Evolutionary conservation across 73 alveolate genomes (phyloP).

Genomic region (Symbiodinium natans): DNA sequence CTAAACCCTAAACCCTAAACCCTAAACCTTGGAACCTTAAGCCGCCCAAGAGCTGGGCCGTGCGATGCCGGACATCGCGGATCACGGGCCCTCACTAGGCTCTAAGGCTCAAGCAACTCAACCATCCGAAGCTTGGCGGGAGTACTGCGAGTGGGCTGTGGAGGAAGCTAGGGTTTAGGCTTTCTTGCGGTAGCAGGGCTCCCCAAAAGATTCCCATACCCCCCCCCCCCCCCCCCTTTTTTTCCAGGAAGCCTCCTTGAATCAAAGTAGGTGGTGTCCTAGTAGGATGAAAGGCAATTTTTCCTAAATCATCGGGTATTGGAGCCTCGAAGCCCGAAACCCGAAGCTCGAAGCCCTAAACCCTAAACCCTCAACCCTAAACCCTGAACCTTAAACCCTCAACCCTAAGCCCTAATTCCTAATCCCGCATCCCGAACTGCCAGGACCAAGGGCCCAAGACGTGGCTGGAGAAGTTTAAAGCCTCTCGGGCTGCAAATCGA

Average conservation of each 20-base stretch:
- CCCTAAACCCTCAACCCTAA: background rate
- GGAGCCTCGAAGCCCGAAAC: background rate
- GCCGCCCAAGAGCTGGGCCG: too few relatives aligned
- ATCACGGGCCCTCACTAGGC: too few relatives aligned
- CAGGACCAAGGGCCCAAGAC: conserved; percentile 82
- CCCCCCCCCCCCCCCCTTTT: too few relatives aligned
- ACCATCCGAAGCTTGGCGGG: background rate
- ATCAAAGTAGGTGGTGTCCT: too few relatives aligned
- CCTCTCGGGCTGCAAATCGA: background rate
- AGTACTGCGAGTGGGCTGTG: background rate
- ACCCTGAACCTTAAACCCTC: background rate
- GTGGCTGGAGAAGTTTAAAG: conserved; percentile 88
- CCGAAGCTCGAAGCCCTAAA: background rate
- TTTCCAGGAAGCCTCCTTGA: too few relatives aligned
- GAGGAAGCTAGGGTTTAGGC: background rate
- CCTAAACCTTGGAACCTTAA: too few relatives aligned
- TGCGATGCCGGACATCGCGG: too few relatives aligned
- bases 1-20: background rate
- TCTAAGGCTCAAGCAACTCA: too few relatives aligned
- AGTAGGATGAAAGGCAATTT: too few relatives aligned
- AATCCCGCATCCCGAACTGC: background rate
- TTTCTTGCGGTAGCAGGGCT: background rate
- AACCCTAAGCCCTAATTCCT: background rate
- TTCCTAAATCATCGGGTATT: too few relatives aligned
- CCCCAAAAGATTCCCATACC: too few relatives aligned